These are phyloP conservation scores for Knufia petricola DNA, from an alignment of 2,329 filamentous ascomycete genomes.

Conservation along the genomic window DNA sequence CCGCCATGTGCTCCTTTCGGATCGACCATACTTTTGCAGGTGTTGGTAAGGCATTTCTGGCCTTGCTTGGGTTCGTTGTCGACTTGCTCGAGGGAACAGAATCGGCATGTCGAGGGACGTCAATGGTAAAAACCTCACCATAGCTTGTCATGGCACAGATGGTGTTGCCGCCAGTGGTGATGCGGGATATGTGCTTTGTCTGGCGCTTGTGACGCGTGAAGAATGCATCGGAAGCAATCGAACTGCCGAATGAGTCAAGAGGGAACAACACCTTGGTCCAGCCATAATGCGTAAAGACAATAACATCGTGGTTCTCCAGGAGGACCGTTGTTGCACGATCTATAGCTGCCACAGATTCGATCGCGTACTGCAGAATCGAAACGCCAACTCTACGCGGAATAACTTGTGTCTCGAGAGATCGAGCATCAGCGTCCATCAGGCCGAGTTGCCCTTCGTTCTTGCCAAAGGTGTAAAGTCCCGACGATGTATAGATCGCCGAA, in stretches of 20 bases:
- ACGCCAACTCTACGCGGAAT: constrained; percentile 80
- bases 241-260: constrained; percentile 61
- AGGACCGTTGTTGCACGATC: constrained; percentile 81
- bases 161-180: constrained; percentile 79
- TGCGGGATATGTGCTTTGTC: constrained; percentile 60
- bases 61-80: constrained; percentile 87
- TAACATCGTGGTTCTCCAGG: constrained; percentile 78
- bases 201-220: constrained; percentile 55
- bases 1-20: constrained; percentile 73
- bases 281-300: constrained; percentile 90
- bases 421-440: constrained; percentile 87
- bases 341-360: constrained; percentile 74
- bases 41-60: constrained; percentile 66
- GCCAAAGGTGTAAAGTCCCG: constrained; percentile 83
- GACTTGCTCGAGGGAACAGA: constrained; percentile 53
- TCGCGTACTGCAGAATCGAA: constrained; percentile 63
- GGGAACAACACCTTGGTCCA: constrained; percentile 87
- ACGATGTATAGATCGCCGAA: constrained; percentile 75
- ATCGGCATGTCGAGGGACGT: constrained; percentile 60
- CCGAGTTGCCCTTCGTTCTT: constrained; percentile 92
- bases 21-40: constrained; percentile 83
- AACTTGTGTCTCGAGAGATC: constrained; percentile 74
- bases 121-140: constrained; percentile 81
- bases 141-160: constrained; percentile 77
- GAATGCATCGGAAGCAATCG: constrained; percentile 54